These are phyloP conservation scores for Alternaria consortialis DNA, from an alignment of 2,329 filamentous ascomycete genomes.

Conservation along the genomic window DNA sequence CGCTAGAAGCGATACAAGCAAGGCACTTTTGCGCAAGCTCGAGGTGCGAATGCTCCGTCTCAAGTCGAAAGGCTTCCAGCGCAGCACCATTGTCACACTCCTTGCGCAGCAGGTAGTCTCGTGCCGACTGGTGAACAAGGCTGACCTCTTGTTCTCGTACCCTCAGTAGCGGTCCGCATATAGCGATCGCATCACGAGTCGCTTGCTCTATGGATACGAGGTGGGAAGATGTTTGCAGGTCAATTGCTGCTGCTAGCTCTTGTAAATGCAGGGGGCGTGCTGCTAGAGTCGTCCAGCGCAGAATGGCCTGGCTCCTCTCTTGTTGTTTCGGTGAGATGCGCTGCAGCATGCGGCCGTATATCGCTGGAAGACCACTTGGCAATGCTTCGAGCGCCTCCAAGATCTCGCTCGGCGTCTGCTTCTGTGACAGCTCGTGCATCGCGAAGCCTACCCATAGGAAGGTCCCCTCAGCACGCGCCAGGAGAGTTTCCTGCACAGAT, in stretches of 20 bases:
- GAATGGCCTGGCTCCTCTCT: slow-evolving; percentile 27
- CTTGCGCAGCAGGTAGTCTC: slow-evolving; percentile 38
- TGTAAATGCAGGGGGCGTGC: not conserved
- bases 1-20: not conserved
- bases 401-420: slow-evolving; percentile 17
- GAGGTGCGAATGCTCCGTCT: slow-evolving; percentile 6
- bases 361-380: slow-evolving; percentile 33
- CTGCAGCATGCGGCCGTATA: slow-evolving; percentile 42
- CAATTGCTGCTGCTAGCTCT: not conserved
- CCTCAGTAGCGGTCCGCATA: slow-evolving; percentile 31
- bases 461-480: slow-evolving; percentile 38
- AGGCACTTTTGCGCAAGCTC: slow-evolving; percentile 6
- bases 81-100: slow-evolving; percentile 4
- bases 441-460: slow-evolving; percentile 47
- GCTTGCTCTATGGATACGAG: not conserved
- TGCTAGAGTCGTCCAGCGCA: not conserved
- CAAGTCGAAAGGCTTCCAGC: slow-evolving; percentile 16
- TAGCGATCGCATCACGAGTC: not conserved
- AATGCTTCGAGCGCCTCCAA: slow-evolving; percentile 22
- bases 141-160: slow-evolving; percentile 30
- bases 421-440: slow-evolving; percentile 24
- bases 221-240: not conserved
- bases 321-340: slow-evolving; percentile 27
- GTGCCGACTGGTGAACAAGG: slow-evolving; percentile 43
- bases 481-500: slow-evolving; percentile 25